Base-by-base conservation (phyloP, 2,329 filamentous ascomycete species). In the Xylaria sp. region DNA sequence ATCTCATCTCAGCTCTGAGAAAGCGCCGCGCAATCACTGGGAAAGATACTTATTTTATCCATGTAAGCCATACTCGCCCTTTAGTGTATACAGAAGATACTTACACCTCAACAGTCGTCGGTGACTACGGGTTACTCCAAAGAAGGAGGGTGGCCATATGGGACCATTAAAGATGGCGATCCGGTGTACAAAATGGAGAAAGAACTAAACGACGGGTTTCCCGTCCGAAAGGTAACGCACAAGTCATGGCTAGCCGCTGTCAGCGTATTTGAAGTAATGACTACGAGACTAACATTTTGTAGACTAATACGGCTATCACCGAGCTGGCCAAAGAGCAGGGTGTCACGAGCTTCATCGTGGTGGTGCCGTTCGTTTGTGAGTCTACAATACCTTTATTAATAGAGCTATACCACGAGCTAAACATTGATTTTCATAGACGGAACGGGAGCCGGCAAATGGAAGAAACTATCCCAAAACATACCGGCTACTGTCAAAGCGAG, bases 1-100 rank as follows among this genome's bases (percentile, higher is more conserved):
- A 78, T 64, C 65, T 83, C 5, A 73, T 83, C 48, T 74, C 72
- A 12, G 80, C 77, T 12, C 76, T 83, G 5, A 78, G 78, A 20
- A 70, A 78, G 20, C 77, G 76, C 9, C 76, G 71, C 1, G 69
- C 74, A 63, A 64, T 36, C 2, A 77, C 64, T 43, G 77, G 75
- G 20, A 72, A 71, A 12, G 67, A 79, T 6, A 72, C 71, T 3
- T 79, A 78, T 62, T 78, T 79, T 48, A 74, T 83, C 23, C 80
- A 82, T 66, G 79, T 78, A 56, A 75, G 79, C 39, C 6, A 20
- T 18, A n/a, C 28, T 28, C 28, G 28, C 28, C 28, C 28, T 28
- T 28, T 28, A 28, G 28, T 28, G 28, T 28, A 28, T 28, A 5
- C 28, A 28, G 28, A 28, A 66, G 15, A 2, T 3, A 15, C 0